phyloP scores from a whole-genome alignment of 2,329 filamentous ascomycete species.

The Botrytis aclada region DNA sequence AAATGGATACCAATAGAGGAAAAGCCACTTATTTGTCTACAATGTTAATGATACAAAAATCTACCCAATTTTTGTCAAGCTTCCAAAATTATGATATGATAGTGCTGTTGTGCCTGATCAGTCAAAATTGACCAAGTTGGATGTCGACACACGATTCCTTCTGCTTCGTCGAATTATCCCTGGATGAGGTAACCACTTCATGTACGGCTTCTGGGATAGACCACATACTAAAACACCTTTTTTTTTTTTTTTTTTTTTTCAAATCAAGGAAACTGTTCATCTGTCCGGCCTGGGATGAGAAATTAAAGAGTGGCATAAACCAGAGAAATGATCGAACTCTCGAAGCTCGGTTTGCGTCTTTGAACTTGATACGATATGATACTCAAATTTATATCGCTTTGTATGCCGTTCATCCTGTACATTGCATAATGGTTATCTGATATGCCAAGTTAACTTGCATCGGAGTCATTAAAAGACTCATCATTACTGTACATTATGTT shows the following conservation, averaged over 20 bases:
- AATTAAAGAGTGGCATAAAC: neutral
- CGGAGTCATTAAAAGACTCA: neutral
- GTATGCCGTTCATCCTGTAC: neutral
- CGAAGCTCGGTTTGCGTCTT: neutral
- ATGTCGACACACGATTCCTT: neutral
- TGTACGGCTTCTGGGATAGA: neutral
- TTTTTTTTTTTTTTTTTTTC: neutral
- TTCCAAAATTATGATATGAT: neutral
- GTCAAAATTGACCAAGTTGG: neutral
- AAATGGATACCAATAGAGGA: conserved; percentile 35
- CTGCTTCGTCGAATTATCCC: neutral
- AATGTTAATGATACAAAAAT: conserved; percentile 10
- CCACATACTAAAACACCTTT: neutral
- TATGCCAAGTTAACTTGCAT: neutral
- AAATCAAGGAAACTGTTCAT: neutral
- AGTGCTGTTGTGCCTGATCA: neutral
- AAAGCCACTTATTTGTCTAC: conserved; percentile 5
- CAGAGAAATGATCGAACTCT: neutral
- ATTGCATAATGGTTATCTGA: neutral
- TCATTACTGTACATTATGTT: neutral
- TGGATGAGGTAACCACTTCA: neutral
- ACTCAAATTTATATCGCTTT: neutral
- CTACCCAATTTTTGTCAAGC: neutral
- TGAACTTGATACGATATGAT: neutral
- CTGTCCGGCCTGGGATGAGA: neutral